These are phyloP conservation scores for Leptographium wingfieldii DNA, from an alignment of 2,329 filamentous ascomycete genomes.

Conservation along the genomic window DNA sequence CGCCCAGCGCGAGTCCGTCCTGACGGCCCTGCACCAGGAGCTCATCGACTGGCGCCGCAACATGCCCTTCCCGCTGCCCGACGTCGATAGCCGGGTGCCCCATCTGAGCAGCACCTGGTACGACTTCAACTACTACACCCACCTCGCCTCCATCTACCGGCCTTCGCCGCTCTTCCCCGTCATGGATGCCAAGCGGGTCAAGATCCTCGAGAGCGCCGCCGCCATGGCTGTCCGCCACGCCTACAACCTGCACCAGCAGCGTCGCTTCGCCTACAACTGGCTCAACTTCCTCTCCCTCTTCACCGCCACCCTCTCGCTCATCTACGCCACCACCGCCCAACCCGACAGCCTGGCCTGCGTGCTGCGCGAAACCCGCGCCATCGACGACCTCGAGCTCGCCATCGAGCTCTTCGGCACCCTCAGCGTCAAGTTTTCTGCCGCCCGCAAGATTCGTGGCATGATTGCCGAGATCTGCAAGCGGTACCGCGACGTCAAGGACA, in stretches of 20 bases:
- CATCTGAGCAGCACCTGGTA: constrained; percentile 32
- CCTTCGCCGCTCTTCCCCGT: constrained; percentile 29
- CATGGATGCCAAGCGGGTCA: constrained; percentile 22
- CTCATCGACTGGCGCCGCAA: constrained; percentile 30
- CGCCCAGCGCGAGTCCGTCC: constrained; percentile 19
- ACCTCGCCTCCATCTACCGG: constrained; percentile 30
- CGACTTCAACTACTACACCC: constrained; percentile 34
- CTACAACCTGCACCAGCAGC: constrained; percentile 24
- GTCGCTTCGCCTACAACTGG: constrained; percentile 29
- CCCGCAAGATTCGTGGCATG: constrained; percentile 17
- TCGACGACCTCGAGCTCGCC: constrained; percentile 19
- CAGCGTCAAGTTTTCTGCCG: constrained; percentile 19
- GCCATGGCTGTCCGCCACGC: constrained; percentile 30
- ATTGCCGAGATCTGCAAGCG: constrained; percentile 15
- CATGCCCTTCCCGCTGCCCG: constrained; percentile 31
- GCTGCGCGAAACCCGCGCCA: constrained; percentile 17
- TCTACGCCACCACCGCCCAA: constrained; percentile 29
- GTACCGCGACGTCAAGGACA: constrained; percentile 12
- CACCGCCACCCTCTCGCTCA: constrained; percentile 27
- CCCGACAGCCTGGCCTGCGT: constrained; percentile 19
- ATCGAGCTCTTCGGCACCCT: constrained; percentile 20
- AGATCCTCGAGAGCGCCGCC: constrained; percentile 25
- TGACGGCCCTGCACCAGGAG: constrained; percentile 23
- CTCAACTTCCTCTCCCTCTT: constrained; percentile 28
- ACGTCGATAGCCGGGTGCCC: constrained; percentile 25